Percentiles rank a stretch among this genome's conserved stretches.
Evolutionary conservation across 108 stramenopile genomes (phyloP).

Genomic region (Parietichytrium sp.): DNA sequence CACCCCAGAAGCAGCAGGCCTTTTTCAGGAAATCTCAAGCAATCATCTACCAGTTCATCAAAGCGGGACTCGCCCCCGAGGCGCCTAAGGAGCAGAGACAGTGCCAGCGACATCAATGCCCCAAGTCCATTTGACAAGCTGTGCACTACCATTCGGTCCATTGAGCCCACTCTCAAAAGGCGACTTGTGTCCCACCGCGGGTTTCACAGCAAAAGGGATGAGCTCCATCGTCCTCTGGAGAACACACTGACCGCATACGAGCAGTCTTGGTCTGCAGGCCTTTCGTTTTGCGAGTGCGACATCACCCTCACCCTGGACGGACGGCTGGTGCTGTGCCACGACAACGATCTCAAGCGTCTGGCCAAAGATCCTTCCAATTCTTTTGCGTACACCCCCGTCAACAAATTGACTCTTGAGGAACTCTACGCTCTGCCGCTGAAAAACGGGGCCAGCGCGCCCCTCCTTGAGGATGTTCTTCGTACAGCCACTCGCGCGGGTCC

Average conservation of each 20-base stretch:
- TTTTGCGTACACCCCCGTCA: neutral
- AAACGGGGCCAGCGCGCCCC: neutral
- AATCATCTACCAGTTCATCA: too few species aligned
- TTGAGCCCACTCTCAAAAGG: too few species aligned
- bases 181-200: slow-evolving; percentile 13
- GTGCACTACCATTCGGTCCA: too few species aligned
- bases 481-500: neutral
- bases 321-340: slow-evolving; percentile 12
- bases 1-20: too few species aligned
- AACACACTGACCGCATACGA: slow-evolving; percentile 21
- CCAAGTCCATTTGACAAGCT: too few species aligned
- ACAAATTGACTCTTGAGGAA: neutral
- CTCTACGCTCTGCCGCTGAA: neutral
- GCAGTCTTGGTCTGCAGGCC: neutral
- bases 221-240: neutral
- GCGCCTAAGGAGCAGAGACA: too few species aligned
- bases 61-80: too few species aligned
- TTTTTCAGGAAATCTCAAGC: too few species aligned
- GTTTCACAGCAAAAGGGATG: neutral
- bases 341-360: neutral
- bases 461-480: neutral
- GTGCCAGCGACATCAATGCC: too few species aligned
- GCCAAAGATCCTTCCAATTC: neutral
- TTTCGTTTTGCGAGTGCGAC: slow-evolving; percentile 2
- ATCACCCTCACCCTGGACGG: slow-evolving; percentile 24